These are phyloP conservation scores for Gypsophila paniculata DNA, from an alignment of 179 eudicot genomes.

Conservation along the genomic window DNA sequence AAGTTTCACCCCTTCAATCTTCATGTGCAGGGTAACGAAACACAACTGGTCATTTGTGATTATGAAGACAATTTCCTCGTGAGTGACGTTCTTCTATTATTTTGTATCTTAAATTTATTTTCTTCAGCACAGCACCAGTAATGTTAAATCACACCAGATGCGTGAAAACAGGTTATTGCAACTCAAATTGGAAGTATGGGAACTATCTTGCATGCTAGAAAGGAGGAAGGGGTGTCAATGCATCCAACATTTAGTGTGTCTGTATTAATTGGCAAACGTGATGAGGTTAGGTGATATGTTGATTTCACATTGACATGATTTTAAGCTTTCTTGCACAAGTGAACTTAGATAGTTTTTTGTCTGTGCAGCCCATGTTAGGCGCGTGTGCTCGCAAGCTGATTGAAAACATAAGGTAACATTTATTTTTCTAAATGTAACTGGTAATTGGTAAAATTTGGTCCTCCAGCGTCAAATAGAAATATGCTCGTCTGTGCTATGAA, in stretches of 20 bases:
- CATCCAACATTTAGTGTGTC: slow-evolving; percentile 1
- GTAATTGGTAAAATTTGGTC: background rate
- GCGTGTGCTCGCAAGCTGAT: slow-evolving; percentile 18
- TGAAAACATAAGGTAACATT: slow-evolving; percentile 9
- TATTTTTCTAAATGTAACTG: background rate
- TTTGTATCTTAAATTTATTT: background rate
- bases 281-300: slow-evolving; percentile 4
- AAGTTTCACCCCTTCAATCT: background rate
- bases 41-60: slow-evolving; percentile 11
- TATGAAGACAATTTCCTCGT: slow-evolving; percentile 16
- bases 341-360: background rate
- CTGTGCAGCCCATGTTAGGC: slow-evolving; percentile 9
- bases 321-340: background rate
- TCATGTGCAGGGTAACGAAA: slow-evolving; percentile 13
- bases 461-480: background rate
- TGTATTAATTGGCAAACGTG: slow-evolving; percentile 17
- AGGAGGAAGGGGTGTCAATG: slow-evolving; percentile 6
- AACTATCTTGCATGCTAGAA: slow-evolving; percentile 9
- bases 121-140: background rate
- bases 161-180: slow-evolving; percentile 14
- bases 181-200: slow-evolving; percentile 21
- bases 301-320: background rate
- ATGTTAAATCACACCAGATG: background rate
- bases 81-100: background rate
- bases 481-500: background rate